Evolutionary conservation across 2,329 filamentous ascomycete genomes (phyloP), one percentile per base, ranked within the genome.

Genomic region (Colletotrichum sp.): DNA sequence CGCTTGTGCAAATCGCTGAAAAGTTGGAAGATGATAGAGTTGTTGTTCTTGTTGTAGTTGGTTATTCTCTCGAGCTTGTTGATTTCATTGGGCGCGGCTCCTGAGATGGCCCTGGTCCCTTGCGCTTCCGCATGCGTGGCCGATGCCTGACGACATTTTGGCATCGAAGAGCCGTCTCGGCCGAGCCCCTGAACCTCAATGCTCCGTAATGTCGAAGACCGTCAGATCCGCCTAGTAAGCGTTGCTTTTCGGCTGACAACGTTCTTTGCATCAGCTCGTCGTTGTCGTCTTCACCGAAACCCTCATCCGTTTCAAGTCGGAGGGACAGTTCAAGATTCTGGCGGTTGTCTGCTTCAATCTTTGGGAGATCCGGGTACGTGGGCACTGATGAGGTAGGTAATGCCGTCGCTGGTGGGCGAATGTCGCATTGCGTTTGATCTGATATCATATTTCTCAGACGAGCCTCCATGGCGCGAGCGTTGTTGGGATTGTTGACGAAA

Each of bases 71-170:
- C 39, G n/a, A 64, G 18, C 49, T 44, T 26, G 39, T 16, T 59
- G 32, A 32, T 34, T 21, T 36, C 16, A 44, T 32, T 15, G 70
- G 62, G 10, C 32, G 65, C 30, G 76, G 65, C 28, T 67, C 55
- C 12, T 26, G 16, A 21, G 32, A 30, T 24, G 71, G 57, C 18
- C 67, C 70, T 15, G 36, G 55, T 16, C 67, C 67, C 32, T 77
- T 78, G 8, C 77, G 55, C 36, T 69, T 70, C 28, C 77, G 75
- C 77, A 78, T 78, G 34, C 77, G 69, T 28, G 77, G 75, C 21
- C 67, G 71, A 18, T 73, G 71, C 36, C 57, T 74, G 21, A 78
- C 74, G 36, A 78, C 75, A 9, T 73, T 77, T 13, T 69, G 74
- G 21, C 66, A 74, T 26, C 74, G 55, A 8, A 70, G 67, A 9